Base-by-base conservation (phyloP, 2,329 filamentous ascomycete genomes). In the Paradendryphiella salina region DNA sequence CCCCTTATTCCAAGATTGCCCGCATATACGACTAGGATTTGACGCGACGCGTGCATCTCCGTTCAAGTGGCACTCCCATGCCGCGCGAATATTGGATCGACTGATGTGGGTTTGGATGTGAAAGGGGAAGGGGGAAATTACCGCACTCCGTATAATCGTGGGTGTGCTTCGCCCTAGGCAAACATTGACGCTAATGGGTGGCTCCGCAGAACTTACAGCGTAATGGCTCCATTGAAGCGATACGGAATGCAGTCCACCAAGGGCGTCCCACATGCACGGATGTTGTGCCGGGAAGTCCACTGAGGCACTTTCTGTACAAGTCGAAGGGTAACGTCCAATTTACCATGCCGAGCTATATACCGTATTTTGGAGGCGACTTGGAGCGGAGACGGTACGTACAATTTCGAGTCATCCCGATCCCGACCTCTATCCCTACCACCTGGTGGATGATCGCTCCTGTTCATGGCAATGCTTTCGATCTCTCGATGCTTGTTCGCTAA, bases 221-320 rank as follows among this genome's bases (percentile, higher is more conserved):
- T 64, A 93, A 87, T 65, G 85, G 86, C 44, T 87, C 85, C 63
- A 83, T 97, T 63, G 78, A 85, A 23, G 79, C 88, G 46, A 93
- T 99, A 68, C 84, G 84, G 56, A 75, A 80, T 2, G 88, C 92
- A 11, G 84, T 89, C 26, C 80, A 80, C 8, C 78, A 82, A 28
- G 90, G 91, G 9, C 87, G 93, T 8, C 86, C 89, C 1, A 79
- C 77, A 20, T 82, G 87, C 50, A 82, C 84, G 13, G 87, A 94
- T 52, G 86, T 99, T 51, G 82, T 91, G 1, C 89, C 91, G 0
- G 89, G 88, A 18, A 89, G 87, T 13, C 85, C 88, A 26, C 77
- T 97, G 44, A 86, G 88, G 61, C 94, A 99, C 77, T 99, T 97
- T 68, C 76, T 99, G 14, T 99, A 96, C 80, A 99, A 97, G 74